Evolutionary conservation across 2,329 filamentous ascomycete species (phyloP), one percentile per base, ranked within the genome.

Genomic region (Pyrenophora seminiperda): DNA sequence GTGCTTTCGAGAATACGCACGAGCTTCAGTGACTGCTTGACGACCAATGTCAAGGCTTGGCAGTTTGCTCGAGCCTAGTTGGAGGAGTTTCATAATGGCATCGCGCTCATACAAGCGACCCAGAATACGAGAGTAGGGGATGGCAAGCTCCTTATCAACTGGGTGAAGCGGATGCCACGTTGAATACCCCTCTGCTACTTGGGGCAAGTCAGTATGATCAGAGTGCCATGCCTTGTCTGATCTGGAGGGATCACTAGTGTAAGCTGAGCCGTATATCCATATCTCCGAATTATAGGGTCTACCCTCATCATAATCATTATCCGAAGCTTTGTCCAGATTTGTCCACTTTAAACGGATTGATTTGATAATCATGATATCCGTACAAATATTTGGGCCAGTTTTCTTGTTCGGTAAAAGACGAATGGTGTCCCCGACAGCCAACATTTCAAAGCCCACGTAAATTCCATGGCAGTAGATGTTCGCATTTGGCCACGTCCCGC

Each of bases 361-460:
- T 1, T 78, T 77, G 44, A 86, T 76, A 10, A 80, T 68, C 60
- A 86, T 66, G 13, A 85, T 74, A 45, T 86, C 82, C 0, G 74
- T 77, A 5, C 78, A 75, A 1, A 54, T 49, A 1, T 59, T 39
- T 1, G 66, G 46, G 14, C 50, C 47, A 33, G 29, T 36, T 1
- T 17, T 43, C 1, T 32, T 19, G 45, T 59, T 60, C 2, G 68
- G 72, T 0, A 69, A 49, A 3, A 87, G 65, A 4, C 83, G 80
- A 2, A 85, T 77, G 0, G 75, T 70, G 52, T 87, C 84, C 1
- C 81, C 81, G 4, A 79, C 63, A 4, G 75, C 70, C 9, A 86
- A 63, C 22, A 85, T 69, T 59, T 87, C 84, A 3, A 79, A 62
- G 0, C 84, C 83, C 2, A 86, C 64, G 53, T 78, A 85, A 5